Evolutionary conservation across 2,329 filamentous ascomycete genomes (phyloP).

Genomic region (Thermomyces lanuginosus): DNA sequence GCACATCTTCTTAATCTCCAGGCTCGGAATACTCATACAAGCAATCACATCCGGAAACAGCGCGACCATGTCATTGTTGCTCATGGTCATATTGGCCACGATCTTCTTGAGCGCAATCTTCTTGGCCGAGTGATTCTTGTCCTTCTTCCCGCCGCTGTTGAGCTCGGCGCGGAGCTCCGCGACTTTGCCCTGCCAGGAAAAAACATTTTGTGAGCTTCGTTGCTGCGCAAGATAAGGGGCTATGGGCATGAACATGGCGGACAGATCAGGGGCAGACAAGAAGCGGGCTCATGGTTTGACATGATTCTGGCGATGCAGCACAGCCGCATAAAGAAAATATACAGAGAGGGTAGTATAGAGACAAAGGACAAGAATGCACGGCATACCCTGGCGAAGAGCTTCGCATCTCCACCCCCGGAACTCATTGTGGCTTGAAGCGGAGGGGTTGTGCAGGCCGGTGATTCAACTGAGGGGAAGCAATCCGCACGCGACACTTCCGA

Average conservation of each 20-base stretch:
- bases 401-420: slow-evolving; percentile 77
- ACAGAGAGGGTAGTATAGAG: slow-evolving; percentile 1
- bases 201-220: slow-evolving; percentile 17
- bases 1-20: slow-evolving; percentile 99
- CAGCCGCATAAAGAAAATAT: too few species aligned
- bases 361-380: not conserved
- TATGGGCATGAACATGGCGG: slow-evolving; percentile 16
- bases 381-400: slow-evolving; percentile 94
- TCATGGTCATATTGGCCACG: slow-evolving; percentile 99
- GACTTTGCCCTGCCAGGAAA: slow-evolving; percentile 74
- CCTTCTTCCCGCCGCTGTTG: slow-evolving; percentile 87
- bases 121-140: slow-evolving; percentile 88
- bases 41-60: slow-evolving; percentile 88
- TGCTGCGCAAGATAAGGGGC: slow-evolving; percentile 13
- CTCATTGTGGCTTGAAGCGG: slow-evolving; percentile 33
- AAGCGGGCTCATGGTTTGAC: not conserved
- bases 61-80: slow-evolving; percentile 98
- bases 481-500: not conserved
- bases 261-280: slow-evolving; percentile 1
- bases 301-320: not conserved
- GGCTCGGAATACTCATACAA: slow-evolving; percentile 84
- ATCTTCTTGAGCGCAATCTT: slow-evolving; percentile 99
- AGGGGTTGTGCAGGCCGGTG: slow-evolving; percentile 2
- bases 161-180: slow-evolving; percentile 91
- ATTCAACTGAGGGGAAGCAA: not conserved